Base-by-base conservation (phyloP, 1,139 yeast genomes). In the Pichia sp. region DNA sequence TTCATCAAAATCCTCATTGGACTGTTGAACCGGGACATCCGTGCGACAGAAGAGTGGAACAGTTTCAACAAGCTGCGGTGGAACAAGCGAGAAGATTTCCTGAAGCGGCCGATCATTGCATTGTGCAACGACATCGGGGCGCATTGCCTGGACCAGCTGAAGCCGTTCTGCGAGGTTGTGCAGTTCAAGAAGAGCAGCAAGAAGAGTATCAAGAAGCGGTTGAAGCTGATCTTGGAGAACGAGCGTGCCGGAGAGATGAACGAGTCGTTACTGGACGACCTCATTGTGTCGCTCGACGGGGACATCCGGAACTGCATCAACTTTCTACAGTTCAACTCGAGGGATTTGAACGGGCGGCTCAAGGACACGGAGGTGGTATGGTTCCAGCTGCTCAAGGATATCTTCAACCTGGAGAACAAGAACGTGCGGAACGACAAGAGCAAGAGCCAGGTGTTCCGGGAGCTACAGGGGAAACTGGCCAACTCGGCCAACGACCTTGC, bases 241-340 rank as follows among this genome's bases (percentile, higher is more conserved):
- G 84, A 84, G 62, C 64, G 69, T 1, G 13, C 60, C 5, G n/a
- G 13, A 3, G 49, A 56, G 1, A 54, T 76, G 0, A 67, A 57
- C 22, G 63, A 63, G 26, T 69, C 72, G 26, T 65, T 72, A 16
- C 54, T 85, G 25, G 73, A 76, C 25, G 79, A 85, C 41, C 72
- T 93, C 13, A 84, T 88, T 3, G 85, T 81, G 48, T 67, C 82
- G 2, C 80, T 93, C 47, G 93, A 88, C 57, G 89, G 90, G 43
- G 99, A 93, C 68, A 75, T 93, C 31, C 73, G 99, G 60, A 88
- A 91, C 37, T 86, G 96, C 65, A 74, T 93, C 47, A 93, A 93
- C 64, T 79, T 85, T 61, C 68, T 93, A 41, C 99, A 93, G 62
- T 90, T 91, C 62, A 78, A 76, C 45, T 49, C 55, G 8, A 47